Evolutionary conservation across 495 filamentous ascomycete genomes (phyloP).

Genomic region (Astrothelium subdiscretum): DNA sequence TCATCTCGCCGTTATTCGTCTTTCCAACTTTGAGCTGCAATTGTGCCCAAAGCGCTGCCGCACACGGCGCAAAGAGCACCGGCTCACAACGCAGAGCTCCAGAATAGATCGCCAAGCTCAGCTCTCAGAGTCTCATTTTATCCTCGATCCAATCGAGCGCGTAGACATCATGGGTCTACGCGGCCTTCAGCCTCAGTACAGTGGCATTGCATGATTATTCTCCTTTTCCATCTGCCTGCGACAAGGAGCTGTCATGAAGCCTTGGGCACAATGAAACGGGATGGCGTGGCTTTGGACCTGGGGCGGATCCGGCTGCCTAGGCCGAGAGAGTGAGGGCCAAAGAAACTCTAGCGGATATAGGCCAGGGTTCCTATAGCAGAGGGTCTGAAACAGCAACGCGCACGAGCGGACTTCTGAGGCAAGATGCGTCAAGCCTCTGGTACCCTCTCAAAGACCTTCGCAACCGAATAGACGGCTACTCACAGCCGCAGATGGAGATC

Average conservation of each 20-base stretch:
- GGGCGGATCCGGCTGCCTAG: not conserved
- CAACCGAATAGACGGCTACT: not conserved
- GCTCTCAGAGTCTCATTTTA: not conserved
- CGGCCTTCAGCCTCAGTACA: not conserved
- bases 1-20: not conserved
- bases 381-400: conserved; percentile 1
- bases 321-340: not conserved
- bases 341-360: conserved; percentile 2
- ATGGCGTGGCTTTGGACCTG: not conserved
- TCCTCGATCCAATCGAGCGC: not conserved
- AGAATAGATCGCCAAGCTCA: not conserved
- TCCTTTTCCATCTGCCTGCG: not conserved
- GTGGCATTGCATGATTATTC: not conserved
- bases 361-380: not conserved
- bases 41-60: not conserved
- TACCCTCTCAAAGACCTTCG: not conserved
- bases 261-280: not conserved
- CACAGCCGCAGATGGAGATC: not conserved
- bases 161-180: not conserved
- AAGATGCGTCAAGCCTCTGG: conserved; percentile 2
- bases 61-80: not conserved
- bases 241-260: not conserved
- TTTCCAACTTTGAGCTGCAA: not conserved
- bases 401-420: not conserved
- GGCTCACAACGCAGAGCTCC: not conserved